Evolutionary conservation across 2,329 filamentous ascomycete species (phyloP).

Genomic region (Venturia oleaginea): DNA sequence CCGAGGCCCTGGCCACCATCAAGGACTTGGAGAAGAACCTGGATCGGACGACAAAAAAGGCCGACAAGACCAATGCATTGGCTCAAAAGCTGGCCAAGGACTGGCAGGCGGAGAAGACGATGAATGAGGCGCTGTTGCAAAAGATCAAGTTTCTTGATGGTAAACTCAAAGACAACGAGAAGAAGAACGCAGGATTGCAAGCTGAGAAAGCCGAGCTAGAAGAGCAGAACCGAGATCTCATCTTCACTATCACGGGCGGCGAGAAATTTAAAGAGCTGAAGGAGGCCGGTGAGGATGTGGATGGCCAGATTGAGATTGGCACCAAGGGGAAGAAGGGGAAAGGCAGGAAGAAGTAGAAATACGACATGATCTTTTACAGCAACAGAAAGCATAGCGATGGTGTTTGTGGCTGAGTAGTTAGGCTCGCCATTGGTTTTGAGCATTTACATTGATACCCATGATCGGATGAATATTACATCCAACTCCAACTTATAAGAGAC

Average conservation of each 20-base stretch:
- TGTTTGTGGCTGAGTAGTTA: background rate
- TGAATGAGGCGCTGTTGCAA: constrained; percentile 71
- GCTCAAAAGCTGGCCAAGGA: constrained; percentile 67
- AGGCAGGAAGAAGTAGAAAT: constrained; percentile 28
- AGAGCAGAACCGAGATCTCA: constrained; percentile 80
- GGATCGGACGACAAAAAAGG: constrained; percentile 57
- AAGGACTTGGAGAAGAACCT: constrained; percentile 64
- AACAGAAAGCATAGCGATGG: background rate
- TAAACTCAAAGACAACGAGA: constrained; percentile 48
- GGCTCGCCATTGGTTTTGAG: background rate
- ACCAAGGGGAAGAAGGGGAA: constrained; percentile 46
- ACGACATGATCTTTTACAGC: background rate
- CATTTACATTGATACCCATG: constrained; percentile 8
- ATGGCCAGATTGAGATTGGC: constrained; percentile 54
- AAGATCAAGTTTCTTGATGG: constrained; percentile 63
- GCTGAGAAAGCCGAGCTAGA: constrained; percentile 60
- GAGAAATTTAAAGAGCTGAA: constrained; percentile 63
- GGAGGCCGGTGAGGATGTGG: constrained; percentile 62
- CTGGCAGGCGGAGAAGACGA: constrained; percentile 76
- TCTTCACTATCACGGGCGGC: constrained; percentile 77
- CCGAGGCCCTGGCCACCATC: constrained; percentile 46
- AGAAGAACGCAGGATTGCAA: constrained; percentile 31
- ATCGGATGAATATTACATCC: background rate
- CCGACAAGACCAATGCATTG: constrained; percentile 63
- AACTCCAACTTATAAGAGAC: too few relatives aligned